Base-by-base conservation (phyloP, 495 filamentous ascomycete genomes). In the Monascus purpureus region DNA sequence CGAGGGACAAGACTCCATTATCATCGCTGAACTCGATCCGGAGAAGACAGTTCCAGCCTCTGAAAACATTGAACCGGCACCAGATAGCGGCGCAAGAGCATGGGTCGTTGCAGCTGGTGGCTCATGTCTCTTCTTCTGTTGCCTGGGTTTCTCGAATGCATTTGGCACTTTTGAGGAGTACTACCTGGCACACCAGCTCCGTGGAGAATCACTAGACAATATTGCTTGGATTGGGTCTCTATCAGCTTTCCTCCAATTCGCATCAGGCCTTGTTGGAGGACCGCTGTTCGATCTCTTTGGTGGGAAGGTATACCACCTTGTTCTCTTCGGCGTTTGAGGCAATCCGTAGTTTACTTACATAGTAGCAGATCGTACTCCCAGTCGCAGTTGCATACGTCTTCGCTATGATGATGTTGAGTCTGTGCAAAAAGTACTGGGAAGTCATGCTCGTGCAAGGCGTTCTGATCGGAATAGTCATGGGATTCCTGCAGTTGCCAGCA, bases 161-260 rank as follows among this genome's bases (percentile, higher is more conserved):
- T 70, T 73, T 29, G 71, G 72, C 13, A 43, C 61, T 14, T 75
- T 73, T 35, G 52, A 66, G 31, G 45, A 64, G 11, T 74, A 74
- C 49, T 75, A 72, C 50, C 29, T 56, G 15, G 38, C 45, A 0
- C 49, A 68, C 33, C 64, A 67, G 31, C 57, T 77, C 3, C 33
- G 31, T 8, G 42, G 42, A n/a, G 29, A 66, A 6, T 39, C 57
- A 1, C 36, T 63, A n/a, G 61, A 63, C 33, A 34, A 60, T 8
- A 44, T 73, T 15, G 55, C 70, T 13, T 76, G 71, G 72, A 71
- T 77, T 31, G 69, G 71, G 4, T 73, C 70, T 0, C 34, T 73
- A 6, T 28, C 50, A 6, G 34, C 48, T 1, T 74, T 71, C 38
- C 35, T 68, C 17, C 49, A 60, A 18, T 72, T 74, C 38, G 38